Percentiles rank a stretch among this genome's conserved stretches.
These are phyloP conservation scores for Eutrema salsugineum DNA, from an alignment of 441 rosid genomes.

Conservation along the genomic window DNA sequence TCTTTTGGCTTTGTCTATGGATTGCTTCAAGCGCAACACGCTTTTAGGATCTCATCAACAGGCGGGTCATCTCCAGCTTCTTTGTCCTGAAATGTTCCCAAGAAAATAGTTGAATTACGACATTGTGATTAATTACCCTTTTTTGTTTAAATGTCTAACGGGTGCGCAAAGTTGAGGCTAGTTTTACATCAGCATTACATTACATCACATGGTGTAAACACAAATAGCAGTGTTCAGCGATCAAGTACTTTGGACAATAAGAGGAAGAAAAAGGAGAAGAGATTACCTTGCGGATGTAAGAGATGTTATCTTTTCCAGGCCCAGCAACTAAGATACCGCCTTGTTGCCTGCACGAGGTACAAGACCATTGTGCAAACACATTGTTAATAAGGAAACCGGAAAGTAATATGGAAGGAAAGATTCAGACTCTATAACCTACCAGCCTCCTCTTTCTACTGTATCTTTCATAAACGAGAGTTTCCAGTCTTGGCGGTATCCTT, in stretches of 20 bases:
- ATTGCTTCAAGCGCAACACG: constrained; percentile 60
- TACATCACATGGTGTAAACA: background rate
- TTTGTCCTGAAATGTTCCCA: constrained; percentile 59
- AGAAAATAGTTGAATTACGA: background rate
- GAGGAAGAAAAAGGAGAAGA: background rate
- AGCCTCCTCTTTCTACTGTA: constrained; percentile 83
- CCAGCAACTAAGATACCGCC: constrained; percentile 96
- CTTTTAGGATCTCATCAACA: constrained; percentile 65
- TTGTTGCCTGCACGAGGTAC: constrained; percentile 68
- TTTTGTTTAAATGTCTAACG: no score
- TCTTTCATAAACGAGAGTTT: constrained; percentile 80
- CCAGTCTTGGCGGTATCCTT: constrained; percentile 98
- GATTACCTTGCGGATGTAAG: constrained; percentile 76
- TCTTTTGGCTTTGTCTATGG: background rate
- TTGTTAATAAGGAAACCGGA: background rate
- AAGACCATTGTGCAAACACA: background rate
- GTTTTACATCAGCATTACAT: background rate
- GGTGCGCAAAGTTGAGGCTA: background rate
- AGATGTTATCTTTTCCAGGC: constrained; percentile 74
- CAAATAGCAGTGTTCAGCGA: background rate
- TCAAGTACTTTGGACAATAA: background rate
- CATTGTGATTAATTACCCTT: background rate
- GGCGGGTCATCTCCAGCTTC: constrained; percentile 98
- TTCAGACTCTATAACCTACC: constrained; percentile 48
- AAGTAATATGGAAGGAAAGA: background rate